Evolutionary conservation across 768 basidiomycete species (phyloP).

Genomic region (Calocera cornea): DNA sequence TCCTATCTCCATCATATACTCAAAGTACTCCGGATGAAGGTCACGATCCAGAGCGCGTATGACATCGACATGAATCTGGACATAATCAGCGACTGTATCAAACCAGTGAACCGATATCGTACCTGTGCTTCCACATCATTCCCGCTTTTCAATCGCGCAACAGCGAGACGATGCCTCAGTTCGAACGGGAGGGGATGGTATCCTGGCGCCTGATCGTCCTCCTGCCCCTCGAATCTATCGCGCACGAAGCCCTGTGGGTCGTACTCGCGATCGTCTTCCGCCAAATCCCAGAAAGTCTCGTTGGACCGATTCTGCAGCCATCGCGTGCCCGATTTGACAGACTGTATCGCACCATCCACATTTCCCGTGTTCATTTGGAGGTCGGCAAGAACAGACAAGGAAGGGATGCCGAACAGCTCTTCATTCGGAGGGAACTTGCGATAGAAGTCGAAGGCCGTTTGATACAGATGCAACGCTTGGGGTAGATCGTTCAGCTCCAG

Average conservation of each 20-base stretch:
- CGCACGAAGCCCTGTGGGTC: constrained; percentile 32
- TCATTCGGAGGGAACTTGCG: constrained; percentile 34
- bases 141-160: constrained; percentile 68
- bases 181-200: constrained; percentile 56
- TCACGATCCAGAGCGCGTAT: constrained; percentile 48
- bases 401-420: constrained; percentile 42
- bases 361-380: constrained; percentile 60
- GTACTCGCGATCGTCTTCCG: constrained; percentile 82
- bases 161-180: constrained; percentile 67
- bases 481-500: constrained; percentile 56
- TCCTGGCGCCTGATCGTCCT: constrained; percentile 39
- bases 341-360: constrained; percentile 50
- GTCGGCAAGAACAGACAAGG: constrained; percentile 76
- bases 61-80: constrained; percentile 60
- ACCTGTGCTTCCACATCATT: constrained; percentile 75
- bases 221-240: constrained; percentile 20
- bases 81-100: neutral
- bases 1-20: constrained; percentile 69
- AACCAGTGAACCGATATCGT: constrained; percentile 12
- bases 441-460: constrained; percentile 61
- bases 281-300: constrained; percentile 66
- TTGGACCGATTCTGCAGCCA: constrained; percentile 80
- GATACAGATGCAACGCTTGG: constrained; percentile 53
- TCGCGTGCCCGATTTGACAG: constrained; percentile 60
- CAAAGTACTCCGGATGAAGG: constrained; percentile 51